Base-by-base conservation (phyloP, 2,329 filamentous ascomycete genomes). In the Xylariomycetidae sp. region DNA sequence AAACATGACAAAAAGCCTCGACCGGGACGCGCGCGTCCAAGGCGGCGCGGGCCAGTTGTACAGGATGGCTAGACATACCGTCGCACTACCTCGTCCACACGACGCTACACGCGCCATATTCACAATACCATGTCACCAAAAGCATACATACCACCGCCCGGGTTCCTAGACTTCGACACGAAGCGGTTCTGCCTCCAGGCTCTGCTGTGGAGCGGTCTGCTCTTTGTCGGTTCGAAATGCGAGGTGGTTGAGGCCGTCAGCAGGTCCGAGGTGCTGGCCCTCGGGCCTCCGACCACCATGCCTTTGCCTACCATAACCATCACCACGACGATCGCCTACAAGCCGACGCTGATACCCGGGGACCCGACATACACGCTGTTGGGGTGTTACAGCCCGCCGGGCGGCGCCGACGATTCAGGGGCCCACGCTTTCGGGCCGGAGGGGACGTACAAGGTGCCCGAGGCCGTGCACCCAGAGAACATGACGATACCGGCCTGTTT, bases 271-370 rank as follows among this genome's bases (percentile, higher is more conserved):
- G 14, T 45, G 17, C 35, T 46, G 29, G 27, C 40, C 6, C n/a
- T 46, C n/a, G 44, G 47, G 10, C 38, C 40, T n/a, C 42, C 43
- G 14, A 9, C 30, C 19, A 6, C 13, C n/a, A 23, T 23, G n/a
- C 8, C n/a, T 22, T 26, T 13, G 15, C 14, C 14, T 8, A 27
- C 14, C 8, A 28, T 19, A n/a, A 31, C 33, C 6, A 35, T 23
- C 20, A 23, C 20, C 6, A 47, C 48, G 4, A 53, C 48, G 11
- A 44, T 56, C 41, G 38, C 38, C 9, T 54, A 54, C 28, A 48
- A 45, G n/a, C 53, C 50, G 25, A 47, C 48, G 6, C 12, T 44
- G 27, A 27, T 39, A 14, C 44, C 50, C 2, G 45, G 41, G 12
- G 40, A 42, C 27, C 34, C 41, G 7, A 40, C 33, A n/a, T 50